Evolutionary conservation across 495 filamentous ascomycete species (phyloP), one percentile per base, ranked within the genome.

Genomic region (Cairneyella variabilis): DNA sequence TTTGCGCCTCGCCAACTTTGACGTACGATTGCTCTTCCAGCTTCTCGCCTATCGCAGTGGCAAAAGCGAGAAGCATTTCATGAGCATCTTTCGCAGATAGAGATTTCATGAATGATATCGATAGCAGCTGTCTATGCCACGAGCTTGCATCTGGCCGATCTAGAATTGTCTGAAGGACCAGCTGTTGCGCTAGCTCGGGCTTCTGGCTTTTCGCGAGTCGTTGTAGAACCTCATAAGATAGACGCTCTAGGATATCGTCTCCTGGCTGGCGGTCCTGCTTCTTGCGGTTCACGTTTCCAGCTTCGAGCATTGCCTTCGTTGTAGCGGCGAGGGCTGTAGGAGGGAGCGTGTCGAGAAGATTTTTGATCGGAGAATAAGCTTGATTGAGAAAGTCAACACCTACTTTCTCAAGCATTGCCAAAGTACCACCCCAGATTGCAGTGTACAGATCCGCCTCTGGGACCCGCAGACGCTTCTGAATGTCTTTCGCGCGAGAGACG

Each of bases 61-160:
- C 47, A 39, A 74, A 61, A n/a, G 56, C 48, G 1, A 57, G 34
- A 10, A 76, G 36, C 44, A 70, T 65, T 0, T 17, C 16, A 38
- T 55, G 45, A 6, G 70, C 66, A 0, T 65, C 55, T 17, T 46
- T 18, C 1, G 66, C 53, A 2, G 65, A 43, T 6, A 76, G 62
- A 6, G 39, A 44, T 3, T 51, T 45, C 36, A 76, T 38, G 17
- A 66, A 64, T 0, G 44, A 32, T 1, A 26, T 14, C 21, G 53
- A 59, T 12, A 74, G 53, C 0, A 73, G 27, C 21, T 58, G 54
- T 6, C 67, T 57, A 57, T 70, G 68, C 70, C 67, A 73, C 7
- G 68, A 65, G 34, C 65, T 71, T 22, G 67, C 56, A 36, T 64
- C 60, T 14, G 65, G 65, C n/a, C 55, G 44, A n/a, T 70, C 51